phyloP scores from a whole-genome alignment of 2,329 filamentous ascomycete genomes.

The Alternaria dauci region DNA sequence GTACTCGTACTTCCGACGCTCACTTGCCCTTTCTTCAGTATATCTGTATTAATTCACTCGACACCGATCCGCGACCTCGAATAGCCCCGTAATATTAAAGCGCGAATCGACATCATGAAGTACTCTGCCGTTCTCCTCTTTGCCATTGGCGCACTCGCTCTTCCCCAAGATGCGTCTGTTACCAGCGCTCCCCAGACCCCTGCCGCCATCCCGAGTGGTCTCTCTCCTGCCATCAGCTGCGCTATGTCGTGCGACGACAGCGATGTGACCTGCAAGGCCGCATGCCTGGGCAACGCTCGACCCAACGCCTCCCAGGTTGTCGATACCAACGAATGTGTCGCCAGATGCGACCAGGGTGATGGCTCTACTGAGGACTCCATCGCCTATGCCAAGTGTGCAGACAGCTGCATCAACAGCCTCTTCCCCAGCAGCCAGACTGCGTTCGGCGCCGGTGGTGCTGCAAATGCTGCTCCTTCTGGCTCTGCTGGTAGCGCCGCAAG shows the following conservation, averaged over 20 bases:
- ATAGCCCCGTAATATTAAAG: constrained; percentile 14
- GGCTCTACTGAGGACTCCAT: constrained; percentile 57
- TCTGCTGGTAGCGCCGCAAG: constrained; percentile 35
- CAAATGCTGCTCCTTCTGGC: constrained; percentile 29
- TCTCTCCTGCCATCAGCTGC: constrained; percentile 47
- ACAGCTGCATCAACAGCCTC: constrained; percentile 59
- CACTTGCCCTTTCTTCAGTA: constrained; percentile 21
- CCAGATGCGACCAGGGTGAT: constrained; percentile 62
- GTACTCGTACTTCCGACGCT: constrained; percentile 25
- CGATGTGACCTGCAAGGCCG: constrained; percentile 62
- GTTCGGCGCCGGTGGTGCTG: constrained; percentile 31
- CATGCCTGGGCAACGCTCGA: constrained; percentile 61
- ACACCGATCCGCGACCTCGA: constrained; percentile 1
- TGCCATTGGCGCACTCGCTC: constrained; percentile 55
- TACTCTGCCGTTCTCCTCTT: constrained; percentile 58
- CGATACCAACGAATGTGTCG: constrained; percentile 61
- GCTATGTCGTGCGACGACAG: constrained; percentile 49
- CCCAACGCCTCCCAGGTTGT: constrained; percentile 60
- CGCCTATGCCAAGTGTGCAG: constrained; percentile 59
- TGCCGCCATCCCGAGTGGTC: constrained; percentile 26
- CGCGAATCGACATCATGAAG: constrained; percentile 47
- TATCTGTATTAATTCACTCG: constrained; percentile 30
- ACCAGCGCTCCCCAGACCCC: constrained; percentile 48
- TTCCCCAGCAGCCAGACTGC: constrained; percentile 56
- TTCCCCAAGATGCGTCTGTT: constrained; percentile 51